A percentile compares a stretch with the other conserved stretches of the same genome.
phyloP scores from a whole-genome alignment of 2,329 filamentous ascomycete species.

The Myriosclerotinia duriaeana region DNA sequence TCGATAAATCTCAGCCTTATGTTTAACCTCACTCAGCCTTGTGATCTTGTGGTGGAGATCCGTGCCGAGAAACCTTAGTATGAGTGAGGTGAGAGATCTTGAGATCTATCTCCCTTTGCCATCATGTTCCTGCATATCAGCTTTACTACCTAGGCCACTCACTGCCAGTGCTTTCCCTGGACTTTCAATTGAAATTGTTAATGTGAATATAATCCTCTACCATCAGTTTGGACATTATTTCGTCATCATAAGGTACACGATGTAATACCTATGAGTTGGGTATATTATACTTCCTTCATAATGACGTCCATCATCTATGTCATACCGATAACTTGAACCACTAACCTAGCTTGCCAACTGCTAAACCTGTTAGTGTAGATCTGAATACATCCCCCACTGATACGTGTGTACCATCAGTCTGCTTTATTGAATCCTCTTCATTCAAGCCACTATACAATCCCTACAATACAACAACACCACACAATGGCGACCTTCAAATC shows the following conservation, averaged over 20 bases:
- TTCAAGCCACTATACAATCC: not conserved
- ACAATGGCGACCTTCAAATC: constrained; percentile 17
- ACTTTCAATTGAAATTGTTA: no score
- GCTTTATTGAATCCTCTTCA: not conserved
- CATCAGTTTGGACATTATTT: no score
- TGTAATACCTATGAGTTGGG: no score
- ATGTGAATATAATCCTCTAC: no score
- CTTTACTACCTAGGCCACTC: no score
- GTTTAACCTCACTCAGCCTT: no score
- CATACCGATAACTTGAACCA: not conserved
- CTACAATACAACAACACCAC: not conserved
- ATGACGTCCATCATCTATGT: constrained; percentile 2
- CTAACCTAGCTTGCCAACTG: not conserved
- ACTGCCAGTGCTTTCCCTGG: no score
- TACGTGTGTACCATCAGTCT: not conserved
- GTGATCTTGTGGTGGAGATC: not conserved
- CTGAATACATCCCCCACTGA: not conserved
- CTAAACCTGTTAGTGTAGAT: not conserved
- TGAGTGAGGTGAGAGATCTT: not conserved
- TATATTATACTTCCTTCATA: no score
- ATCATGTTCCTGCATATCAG: not conserved
- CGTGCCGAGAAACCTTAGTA: constrained; percentile 1
- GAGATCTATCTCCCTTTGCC: no score
- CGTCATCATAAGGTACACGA: no score
- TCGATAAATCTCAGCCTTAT: not conserved